Percentiles rank a stretch among this genome's conserved stretches.
phyloP scores from a whole-genome alignment of 805 yeast species.

The Starmerella apis region DNA sequence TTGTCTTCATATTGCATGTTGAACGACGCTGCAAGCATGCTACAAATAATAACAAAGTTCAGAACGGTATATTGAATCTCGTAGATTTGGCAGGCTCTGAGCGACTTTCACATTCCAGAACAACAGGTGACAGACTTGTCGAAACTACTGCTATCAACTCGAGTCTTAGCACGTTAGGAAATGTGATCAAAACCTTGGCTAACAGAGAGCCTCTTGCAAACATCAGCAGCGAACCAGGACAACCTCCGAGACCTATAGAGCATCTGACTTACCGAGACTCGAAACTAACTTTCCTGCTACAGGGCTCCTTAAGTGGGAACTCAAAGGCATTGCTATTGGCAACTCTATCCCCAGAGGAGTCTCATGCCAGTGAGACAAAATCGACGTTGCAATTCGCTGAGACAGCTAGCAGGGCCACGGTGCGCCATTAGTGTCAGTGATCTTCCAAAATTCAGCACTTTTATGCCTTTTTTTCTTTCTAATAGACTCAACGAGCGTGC shows the following conservation, averaged over 20 bases:
- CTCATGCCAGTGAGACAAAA: conserved; percentile 63
- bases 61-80: conserved; percentile 58
- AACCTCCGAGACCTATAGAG: conserved; percentile 21
- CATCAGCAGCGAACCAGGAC: conserved; percentile 9
- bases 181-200: conserved; percentile 68
- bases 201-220: conserved; percentile 20
- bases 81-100: conserved; percentile 95
- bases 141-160: conserved; percentile 87
- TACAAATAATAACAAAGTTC: conserved; percentile 34
- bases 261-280: conserved; percentile 66
- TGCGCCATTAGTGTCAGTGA: neutral
- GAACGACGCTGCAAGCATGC: conserved; percentile 30
- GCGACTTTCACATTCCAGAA: conserved; percentile 63
- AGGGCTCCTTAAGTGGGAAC: conserved; percentile 71
- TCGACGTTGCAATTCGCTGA: conserved; percentile 84
- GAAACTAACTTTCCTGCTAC: conserved; percentile 69
- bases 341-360: conserved; percentile 58
- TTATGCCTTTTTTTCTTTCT: neutral
- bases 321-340: conserved; percentile 92
- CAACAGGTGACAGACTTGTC: conserved; percentile 63
- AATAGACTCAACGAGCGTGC: neutral
- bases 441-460: neutral
- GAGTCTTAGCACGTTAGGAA: conserved; percentile 79
- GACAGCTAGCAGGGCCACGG: conserved; percentile 30
- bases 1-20: conserved; percentile 58